Conservation (phyloP, 2,329 filamentous ascomycete genomes). For the Aureobasidium sp. region DNA sequence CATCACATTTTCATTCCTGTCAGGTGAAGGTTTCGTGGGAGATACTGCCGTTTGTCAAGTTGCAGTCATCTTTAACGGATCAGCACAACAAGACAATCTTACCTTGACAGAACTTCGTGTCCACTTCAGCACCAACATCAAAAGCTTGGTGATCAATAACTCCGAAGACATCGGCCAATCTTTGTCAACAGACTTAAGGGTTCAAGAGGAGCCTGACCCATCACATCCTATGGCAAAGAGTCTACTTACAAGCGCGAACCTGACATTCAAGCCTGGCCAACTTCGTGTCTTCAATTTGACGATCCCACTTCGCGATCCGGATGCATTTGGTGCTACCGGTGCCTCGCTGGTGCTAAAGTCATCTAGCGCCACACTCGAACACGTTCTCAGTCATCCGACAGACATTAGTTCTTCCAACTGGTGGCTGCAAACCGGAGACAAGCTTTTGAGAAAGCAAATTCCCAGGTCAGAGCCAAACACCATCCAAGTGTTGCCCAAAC, state of each 20-base stretch:
- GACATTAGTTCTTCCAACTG: conserved; percentile 13
- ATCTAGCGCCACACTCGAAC: conserved; percentile 60
- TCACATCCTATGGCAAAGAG: conserved; percentile 22
- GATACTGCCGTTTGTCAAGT: conserved; percentile 15
- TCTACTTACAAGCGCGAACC: conserved; percentile 53
- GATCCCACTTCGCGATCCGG: conserved; percentile 71
- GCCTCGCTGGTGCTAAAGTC: conserved; percentile 58
- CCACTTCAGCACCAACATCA: conserved; percentile 9
- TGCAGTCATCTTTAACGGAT: not conserved
- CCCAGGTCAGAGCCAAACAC: conserved; percentile 44
- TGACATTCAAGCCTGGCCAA: conserved; percentile 61
- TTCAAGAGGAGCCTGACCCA: conserved; percentile 14
- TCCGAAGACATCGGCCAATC: not conserved
- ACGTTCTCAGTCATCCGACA: conserved; percentile 43
- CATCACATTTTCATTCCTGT: conserved; percentile 15
- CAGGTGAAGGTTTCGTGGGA: conserved; percentile 17
- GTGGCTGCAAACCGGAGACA: conserved; percentile 28
- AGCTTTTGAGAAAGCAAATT: conserved; percentile 32
- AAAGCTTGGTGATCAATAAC: conserved; percentile 10
- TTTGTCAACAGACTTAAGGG: not conserved
- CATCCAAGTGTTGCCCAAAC: conserved; percentile 75
- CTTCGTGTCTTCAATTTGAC: conserved; percentile 65
- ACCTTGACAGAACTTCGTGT: conserved; percentile 8
- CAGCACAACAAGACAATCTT: not conserved
- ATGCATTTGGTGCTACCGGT: conserved; percentile 61